Base-by-base conservation (phyloP, 345 rosid species). In the Bruguiera gymnorhiza region DNA sequence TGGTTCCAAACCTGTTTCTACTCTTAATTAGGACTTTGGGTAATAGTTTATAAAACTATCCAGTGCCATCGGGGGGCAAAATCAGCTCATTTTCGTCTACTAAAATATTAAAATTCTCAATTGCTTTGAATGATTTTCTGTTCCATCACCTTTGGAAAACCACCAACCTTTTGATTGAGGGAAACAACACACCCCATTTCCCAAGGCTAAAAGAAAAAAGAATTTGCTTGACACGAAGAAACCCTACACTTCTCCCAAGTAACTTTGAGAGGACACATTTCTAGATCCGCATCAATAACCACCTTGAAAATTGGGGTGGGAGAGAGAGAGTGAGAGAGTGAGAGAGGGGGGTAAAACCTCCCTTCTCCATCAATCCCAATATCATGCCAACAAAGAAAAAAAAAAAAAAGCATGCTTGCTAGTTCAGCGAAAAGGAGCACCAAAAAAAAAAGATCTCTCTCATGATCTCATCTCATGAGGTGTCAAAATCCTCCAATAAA, bases 231-330 rank as follows among this genome's bases (percentile, higher is more conserved):
- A 3, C 43, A 83, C 82, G 64, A 24, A 21, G 5, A 78, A 76
- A 69, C 58, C 80, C 83, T 75, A 73, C 84, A 36, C 74, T 70
- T 37, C 73, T 77, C 82, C 82, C 82, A 72, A 73, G 69, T 61
- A 65, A 68, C 81, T 80, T 78, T 68, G 82, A 73, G 81, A 81
- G 67, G 73, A 48, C 71, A 81, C 87, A 80, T 75, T 76, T 78
- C 81, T 81, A 54, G 70, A 84, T 83, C 74, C 75, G 66, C 82
- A 71, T 71, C 77, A 83, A 80, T 51, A 75, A 73, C 84, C 85
- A 70, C 69, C 81, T 83, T 86, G 82, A 85, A 82, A 86, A 79
- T 52, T 78, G 74, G 87, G 56, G 79, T 68, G 61, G 34, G 4
- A 30, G 19, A 65, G 11, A 20, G n/a, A 20, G 32, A 10, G 10